Evolutionary conservation across 2,329 filamentous ascomycete species (phyloP), one percentile per base, ranked within the genome.

Genomic region (Apiospora rasikravindrae): DNA sequence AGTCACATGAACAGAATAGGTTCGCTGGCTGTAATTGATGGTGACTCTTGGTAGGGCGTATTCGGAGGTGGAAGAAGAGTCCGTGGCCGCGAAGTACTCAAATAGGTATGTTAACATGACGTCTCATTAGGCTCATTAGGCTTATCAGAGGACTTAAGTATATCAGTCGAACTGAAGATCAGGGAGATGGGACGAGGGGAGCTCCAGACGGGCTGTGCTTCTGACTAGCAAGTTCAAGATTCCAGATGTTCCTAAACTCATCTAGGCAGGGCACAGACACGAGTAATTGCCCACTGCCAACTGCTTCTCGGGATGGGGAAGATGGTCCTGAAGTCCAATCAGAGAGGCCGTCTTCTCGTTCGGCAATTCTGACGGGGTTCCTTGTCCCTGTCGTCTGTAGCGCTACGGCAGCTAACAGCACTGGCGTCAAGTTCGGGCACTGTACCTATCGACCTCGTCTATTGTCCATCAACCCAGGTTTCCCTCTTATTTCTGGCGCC

Each of bases 391-490:
- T 53, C 49, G 29, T 22, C 53, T 22, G 29, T 64, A 64, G 57
- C 57, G 22, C 33, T 64, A 64, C 57, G 57, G 57, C 57, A 64
- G 37, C 57, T 64, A 64, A 33, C 19, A 40, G 33, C 33, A n/a
- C 40, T 64, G 33, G 53, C 44, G 16, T 61, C 29, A 61, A 37
- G 53, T n/a, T 19, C 29, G 33, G 51, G 51, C 14, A 53, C 51
- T 53, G 51, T 26, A 53, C 51, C 53, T 61, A 37, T 37, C 22
- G 26, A 61, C 29, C 37, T 61, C 53, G 4, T 37, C 33, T 37
- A 26, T 33, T 4, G 26, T 40, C 33, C n/a, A 64, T 64, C 33
- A 40, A 37, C 37, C 19, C 6, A 19, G 7, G 19, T 64, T 40
- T 24, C 57, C 33, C 57, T 22, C 33, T n/a, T n/a, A 13, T 61